These are phyloP conservation scores for Dichotomopilus funicola DNA, from an alignment of 2,329 filamentous ascomycete species.

Conservation along the genomic window DNA sequence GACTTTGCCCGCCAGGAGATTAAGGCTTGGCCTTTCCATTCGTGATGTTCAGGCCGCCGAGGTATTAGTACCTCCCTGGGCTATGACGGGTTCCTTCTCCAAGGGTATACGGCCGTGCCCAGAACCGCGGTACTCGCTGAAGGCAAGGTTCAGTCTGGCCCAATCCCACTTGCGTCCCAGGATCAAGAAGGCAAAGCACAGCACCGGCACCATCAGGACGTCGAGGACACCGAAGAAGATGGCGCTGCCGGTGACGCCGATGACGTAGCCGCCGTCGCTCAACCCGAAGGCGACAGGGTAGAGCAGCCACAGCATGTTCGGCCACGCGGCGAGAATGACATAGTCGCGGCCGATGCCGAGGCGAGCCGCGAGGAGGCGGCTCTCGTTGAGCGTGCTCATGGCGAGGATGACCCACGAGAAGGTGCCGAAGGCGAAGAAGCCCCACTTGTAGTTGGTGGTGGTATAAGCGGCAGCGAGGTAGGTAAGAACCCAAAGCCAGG, in stretches of 20 bases:
- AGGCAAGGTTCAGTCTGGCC: background rate
- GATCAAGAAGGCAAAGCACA: background rate
- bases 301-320: background rate
- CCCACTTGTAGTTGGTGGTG: background rate
- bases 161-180: background rate
- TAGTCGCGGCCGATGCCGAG: background rate
- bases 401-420: background rate
- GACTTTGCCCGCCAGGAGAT: too few relatives aligned
- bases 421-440: background rate
- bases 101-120: background rate
- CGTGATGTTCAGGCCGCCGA: too few relatives aligned
- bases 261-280: background rate
- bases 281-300: background rate
- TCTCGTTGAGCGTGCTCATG: constrained; percentile 1
- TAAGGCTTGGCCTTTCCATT: too few relatives aligned
- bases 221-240: background rate
- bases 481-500: background rate
- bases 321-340: background rate
- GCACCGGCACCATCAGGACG: background rate
- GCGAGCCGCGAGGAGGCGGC: background rate
- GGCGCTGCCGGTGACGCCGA: background rate
- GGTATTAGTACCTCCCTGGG: too few relatives aligned
- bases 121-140: background rate
- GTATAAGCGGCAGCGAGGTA: background rate
- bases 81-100: too few relatives aligned